Evolutionary conservation across 306 rosid genomes (phyloP), one percentile per base, ranked within the genome.

Genomic region (Quercus dentata): DNA sequence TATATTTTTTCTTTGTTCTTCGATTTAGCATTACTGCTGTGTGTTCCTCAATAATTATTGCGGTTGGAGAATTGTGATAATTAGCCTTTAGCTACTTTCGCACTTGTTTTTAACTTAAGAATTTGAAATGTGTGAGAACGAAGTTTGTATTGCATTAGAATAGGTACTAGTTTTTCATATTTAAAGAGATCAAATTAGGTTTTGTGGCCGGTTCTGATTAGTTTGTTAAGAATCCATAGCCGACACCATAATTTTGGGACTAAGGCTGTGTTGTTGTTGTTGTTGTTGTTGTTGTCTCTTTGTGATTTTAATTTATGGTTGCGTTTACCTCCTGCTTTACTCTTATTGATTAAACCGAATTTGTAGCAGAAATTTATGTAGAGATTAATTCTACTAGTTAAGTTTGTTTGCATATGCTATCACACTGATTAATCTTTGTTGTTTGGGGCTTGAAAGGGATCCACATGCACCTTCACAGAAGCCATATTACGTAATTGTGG

Each of bases 381-480:
- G 44, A 64, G 38, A 25, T 18, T 7, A 46, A 31, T 77, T 70
- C 54, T 76, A 35, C 75, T 27, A 9, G 10, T 67, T 3, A 12
- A 28, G 65, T 35, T 67, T 62, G 70, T 27, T 71, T 84, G 71
- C 67, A 58, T 57, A 25, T 63, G 61, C 67, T 46, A 25, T 80
- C 65, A 38, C 71, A 23, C 78, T 74, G 52, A 83, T 72, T 83
- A 52, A 57, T 80, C 57, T 74, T 76, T 76, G 46, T 41, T 75
- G 17, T 44, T 76, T 78, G 77, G 73, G 81, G 23, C 49, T 82
- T 81, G 35, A 19, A 80, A 95, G 97, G 99, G 99, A 85, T 95
- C 99, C 65, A 95, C 99, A 6, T 95, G 99, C 87, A 89, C 94
- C 64, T 92, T 95, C 80, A 75, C 92, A n/a, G 99, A 95, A 79